phyloP scores from a whole-genome alignment of 2,329 filamentous ascomycete genomes.

The Xylaria arbuscula region DNA sequence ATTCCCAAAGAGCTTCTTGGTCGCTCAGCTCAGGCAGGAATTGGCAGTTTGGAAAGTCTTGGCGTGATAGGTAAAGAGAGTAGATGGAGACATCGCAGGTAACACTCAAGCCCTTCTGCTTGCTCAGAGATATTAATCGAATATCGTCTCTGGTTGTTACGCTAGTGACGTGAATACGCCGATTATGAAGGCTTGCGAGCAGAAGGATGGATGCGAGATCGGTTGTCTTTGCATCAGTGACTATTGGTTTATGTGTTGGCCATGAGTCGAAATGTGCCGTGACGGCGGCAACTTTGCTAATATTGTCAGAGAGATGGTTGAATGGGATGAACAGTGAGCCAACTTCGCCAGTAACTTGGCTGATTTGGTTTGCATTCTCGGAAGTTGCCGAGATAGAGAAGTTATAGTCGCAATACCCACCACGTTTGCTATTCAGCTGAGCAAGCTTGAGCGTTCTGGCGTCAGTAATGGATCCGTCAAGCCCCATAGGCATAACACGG shows the following conservation, averaged over 20 bases:
- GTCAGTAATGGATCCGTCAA: conserved; percentile 79
- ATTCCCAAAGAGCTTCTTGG: conserved; percentile 79
- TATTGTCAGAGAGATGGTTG: conserved; percentile 83
- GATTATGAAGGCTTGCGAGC: conserved; percentile 79
- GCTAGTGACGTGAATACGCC: conserved; percentile 82
- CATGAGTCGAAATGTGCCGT: conserved; percentile 82
- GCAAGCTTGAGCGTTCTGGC: conserved; percentile 76
- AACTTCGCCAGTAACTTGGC: conserved; percentile 76
- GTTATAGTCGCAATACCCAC: conserved; percentile 81
- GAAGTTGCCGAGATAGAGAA: conserved; percentile 80
- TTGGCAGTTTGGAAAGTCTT: conserved; percentile 74
- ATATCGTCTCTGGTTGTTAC: conserved; percentile 87
- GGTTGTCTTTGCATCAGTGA: conserved; percentile 83
- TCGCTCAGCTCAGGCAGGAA: conserved; percentile 75
- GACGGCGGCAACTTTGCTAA: conserved; percentile 83
- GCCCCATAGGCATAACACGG: conserved; percentile 79
- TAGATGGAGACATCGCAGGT: conserved; percentile 87
- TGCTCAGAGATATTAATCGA: conserved; percentile 78
- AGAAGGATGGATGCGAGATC: conserved; percentile 84
- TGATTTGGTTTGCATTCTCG: conserved; percentile 79
- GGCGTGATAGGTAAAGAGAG: conserved; percentile 77
- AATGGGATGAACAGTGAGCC: conserved; percentile 86
- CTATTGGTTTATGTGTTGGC: conserved; percentile 81
- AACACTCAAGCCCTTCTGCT: conserved; percentile 83
- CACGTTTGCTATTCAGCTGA: conserved; percentile 75